Evolutionary conservation across 1,284 basidiomycete genomes (phyloP).

Genomic region (Omphalotus olearius): DNA sequence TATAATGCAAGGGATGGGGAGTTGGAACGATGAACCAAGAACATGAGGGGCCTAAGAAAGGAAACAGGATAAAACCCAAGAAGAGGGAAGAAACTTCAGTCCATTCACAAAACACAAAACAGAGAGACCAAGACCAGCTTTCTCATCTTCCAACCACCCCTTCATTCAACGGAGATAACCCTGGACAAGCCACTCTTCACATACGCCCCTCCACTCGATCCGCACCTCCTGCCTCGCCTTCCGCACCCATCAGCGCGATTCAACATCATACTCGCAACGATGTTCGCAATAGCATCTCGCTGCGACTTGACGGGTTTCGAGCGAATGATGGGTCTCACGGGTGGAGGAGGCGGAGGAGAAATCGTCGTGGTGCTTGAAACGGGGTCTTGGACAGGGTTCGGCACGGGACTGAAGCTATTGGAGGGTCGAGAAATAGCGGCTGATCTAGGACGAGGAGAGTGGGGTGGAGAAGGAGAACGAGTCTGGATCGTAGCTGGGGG

Average conservation of each 20-base stretch:
- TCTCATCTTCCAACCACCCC: not conserved
- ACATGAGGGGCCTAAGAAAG: not conserved
- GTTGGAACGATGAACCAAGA: not conserved
- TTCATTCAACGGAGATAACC: conserved; percentile 12
- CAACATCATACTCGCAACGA: conserved; percentile 13
- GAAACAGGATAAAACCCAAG: too few relatives aligned
- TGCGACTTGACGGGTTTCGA: not conserved
- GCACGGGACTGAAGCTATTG: not conserved
- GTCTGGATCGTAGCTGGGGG: not conserved
- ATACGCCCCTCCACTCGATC: not conserved
- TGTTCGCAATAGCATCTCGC: conserved; percentile 7
- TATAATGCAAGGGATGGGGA: too few relatives aligned
- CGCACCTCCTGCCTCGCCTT: conserved; percentile 6
- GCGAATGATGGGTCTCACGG: not conserved
- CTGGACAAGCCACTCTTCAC: conserved; percentile 13
- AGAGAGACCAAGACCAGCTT: not conserved
- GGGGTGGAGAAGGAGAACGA: conserved; percentile 9
- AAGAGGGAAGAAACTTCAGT: not conserved
- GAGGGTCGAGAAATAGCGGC: conserved; percentile 3
- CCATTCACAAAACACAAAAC: not conserved
- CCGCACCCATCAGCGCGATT: conserved; percentile 11
- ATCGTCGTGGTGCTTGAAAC: not conserved
- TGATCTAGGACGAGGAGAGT: conserved; percentile 5
- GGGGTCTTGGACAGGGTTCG: not conserved
- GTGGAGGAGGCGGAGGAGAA: not conserved